A percentile compares a stretch with the other conserved stretches of the same genome.
These are phyloP conservation scores for Termitomyces sp. DNA, from an alignment of 768 basidiomycete species.

Conservation along the genomic window DNA sequence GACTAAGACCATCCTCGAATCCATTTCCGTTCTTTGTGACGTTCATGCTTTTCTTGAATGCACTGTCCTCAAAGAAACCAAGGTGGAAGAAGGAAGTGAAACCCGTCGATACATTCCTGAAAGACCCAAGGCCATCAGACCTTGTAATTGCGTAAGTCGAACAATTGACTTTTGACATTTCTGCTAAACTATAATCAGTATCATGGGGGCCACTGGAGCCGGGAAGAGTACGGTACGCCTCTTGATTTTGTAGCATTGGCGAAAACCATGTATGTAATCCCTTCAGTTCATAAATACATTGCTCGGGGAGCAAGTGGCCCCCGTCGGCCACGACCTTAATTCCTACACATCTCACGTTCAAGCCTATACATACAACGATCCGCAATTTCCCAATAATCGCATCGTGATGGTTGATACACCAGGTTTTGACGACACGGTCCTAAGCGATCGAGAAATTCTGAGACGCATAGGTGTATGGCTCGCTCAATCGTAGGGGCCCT, in stretches of 20 bases:
- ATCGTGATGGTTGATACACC: constrained; percentile 22
- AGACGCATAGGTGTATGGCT: constrained; percentile 21
- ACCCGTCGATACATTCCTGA: constrained; percentile 2
- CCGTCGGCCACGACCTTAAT: constrained; percentile 17
- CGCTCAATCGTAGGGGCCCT: constrained; percentile 13
- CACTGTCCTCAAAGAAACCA: not conserved
- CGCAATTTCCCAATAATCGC: constrained; percentile 5
- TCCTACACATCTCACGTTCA: constrained; percentile 19
- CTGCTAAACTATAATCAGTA: constrained; percentile 3
- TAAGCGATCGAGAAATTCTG: constrained; percentile 18
- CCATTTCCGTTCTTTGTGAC: not conserved
- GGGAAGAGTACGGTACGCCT: constrained; percentile 24
- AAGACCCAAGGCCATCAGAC: constrained; percentile 9
- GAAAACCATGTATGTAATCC: not conserved
- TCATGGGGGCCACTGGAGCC: constrained; percentile 26
- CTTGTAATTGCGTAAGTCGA: constrained; percentile 18
- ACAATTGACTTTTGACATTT: not conserved
- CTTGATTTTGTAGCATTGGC: not conserved
- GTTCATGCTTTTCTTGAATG: not conserved
- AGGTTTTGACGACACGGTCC: constrained; percentile 20
- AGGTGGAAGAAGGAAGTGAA: constrained; percentile 8
- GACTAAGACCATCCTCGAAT: not conserved
- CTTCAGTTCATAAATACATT: constrained; percentile 18
- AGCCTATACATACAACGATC: constrained; percentile 9
- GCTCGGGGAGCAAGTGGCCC: constrained; percentile 4